These are phyloP conservation scores for Aspergillus niger DNA, from an alignment of 2,329 filamentous ascomycete genomes.

Conservation along the genomic window DNA sequence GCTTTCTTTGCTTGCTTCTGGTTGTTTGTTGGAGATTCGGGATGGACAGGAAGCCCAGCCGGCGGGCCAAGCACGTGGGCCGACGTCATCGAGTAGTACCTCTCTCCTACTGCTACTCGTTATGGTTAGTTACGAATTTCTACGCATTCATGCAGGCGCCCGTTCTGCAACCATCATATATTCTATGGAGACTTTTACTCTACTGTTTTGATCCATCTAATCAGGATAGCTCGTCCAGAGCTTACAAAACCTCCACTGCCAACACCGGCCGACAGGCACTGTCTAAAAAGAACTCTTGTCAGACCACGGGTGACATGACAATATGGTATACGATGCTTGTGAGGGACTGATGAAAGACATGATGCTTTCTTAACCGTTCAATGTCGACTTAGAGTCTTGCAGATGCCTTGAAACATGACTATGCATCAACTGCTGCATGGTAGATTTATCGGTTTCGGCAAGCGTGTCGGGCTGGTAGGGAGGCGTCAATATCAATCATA, in stretches of 20 bases:
- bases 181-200: no score
- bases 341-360: neutral
- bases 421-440: conserved; percentile 34
- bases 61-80: conserved; percentile 18
- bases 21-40: neutral
- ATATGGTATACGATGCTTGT: no score
- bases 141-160: no score
- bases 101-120: no score
- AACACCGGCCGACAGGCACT: no score
- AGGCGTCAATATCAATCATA: conserved; percentile 4
- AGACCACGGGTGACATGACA: no score
- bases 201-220: no score
- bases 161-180: no score
- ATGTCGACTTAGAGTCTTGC: conserved; percentile 9
- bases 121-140: no score
- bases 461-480: conserved; percentile 32
- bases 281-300: no score
- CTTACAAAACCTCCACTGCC: no score
- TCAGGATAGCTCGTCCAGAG: no score
- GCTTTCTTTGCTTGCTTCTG: neutral
- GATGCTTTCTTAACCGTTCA: neutral
- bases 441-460: conserved; percentile 26
- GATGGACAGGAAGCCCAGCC: neutral
- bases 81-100: conserved; percentile 16
- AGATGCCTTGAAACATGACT: conserved; percentile 27